Conservation (phyloP, 176 grass and related monocot genomes). For the Carex kokanica region DNA sequence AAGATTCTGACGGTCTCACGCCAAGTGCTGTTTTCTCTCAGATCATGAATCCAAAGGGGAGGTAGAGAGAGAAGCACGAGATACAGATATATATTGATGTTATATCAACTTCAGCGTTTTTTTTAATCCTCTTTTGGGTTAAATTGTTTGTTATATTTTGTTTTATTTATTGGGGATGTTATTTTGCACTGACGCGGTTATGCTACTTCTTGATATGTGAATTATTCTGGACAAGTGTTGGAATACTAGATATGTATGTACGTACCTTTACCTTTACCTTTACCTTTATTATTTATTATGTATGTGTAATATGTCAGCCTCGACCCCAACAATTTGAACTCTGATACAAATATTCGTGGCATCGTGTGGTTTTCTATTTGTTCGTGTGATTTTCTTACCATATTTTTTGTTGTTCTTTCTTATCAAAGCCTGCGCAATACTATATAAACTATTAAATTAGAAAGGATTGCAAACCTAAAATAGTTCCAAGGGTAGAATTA, state of each 20-base stretch:
- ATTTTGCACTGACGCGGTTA: background rate
- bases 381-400: background rate
- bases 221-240: constrained; percentile 9
- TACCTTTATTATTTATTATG: too few species aligned
- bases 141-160: constrained; percentile 3
- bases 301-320: constrained; percentile 13
- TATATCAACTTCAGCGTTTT: background rate
- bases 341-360: background rate
- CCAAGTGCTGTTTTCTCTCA: constrained; percentile 89
- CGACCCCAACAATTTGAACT: background rate
- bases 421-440: background rate
- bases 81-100: background rate
- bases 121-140: background rate
- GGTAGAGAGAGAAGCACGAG: constrained; percentile 45
- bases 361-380: background rate
- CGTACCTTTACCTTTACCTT: background rate
- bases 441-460: background rate
- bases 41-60: constrained; percentile 96
- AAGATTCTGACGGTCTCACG: constrained; percentile 71
- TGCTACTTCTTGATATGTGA: constrained; percentile 18
- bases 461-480: background rate
- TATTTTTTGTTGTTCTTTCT: background rate
- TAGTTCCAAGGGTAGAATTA: too few species aligned
- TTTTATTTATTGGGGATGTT: constrained; percentile 12
- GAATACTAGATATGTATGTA: background rate